Conservation (phyloP, 2,329 filamentous ascomycete species). For the Rutstroemia sp. region DNA sequence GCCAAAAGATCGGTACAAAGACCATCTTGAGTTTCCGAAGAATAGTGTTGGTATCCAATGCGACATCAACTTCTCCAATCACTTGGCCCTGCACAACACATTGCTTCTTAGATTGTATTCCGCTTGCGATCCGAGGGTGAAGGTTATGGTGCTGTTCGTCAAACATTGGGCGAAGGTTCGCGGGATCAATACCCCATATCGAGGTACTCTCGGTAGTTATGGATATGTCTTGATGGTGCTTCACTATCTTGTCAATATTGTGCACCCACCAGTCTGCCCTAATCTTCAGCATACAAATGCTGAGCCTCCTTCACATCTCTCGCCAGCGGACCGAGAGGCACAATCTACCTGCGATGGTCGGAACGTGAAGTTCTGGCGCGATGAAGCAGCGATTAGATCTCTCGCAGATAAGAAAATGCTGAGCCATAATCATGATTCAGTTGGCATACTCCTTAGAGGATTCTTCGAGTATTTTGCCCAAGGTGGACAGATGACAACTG, state of each 20-base stretch:
- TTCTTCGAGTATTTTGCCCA: constrained; percentile 87
- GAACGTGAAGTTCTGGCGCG: constrained; percentile 70
- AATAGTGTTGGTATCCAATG: constrained; percentile 74
- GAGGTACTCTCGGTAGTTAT: constrained; percentile 80
- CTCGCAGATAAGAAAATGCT: constrained; percentile 52
- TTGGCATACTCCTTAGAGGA: constrained; percentile 66
- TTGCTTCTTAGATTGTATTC: constrained; percentile 77
- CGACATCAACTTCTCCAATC: constrained; percentile 86
- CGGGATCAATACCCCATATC: constrained; percentile 80
- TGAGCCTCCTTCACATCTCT: constrained; percentile 36
- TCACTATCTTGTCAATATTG: constrained; percentile 82
- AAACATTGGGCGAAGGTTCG: constrained; percentile 86
- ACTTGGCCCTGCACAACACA: constrained; percentile 78
- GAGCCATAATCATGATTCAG: constrained; percentile 59
- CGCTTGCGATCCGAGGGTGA: constrained; percentile 68
- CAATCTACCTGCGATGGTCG: constrained; percentile 50
- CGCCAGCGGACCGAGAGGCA: constrained; percentile 34
- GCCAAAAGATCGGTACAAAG: constrained; percentile 45
- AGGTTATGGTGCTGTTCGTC: constrained; percentile 73
- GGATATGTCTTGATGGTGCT: constrained; percentile 89
- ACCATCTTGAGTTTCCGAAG: constrained; percentile 70
- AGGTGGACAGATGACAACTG: constrained; percentile 44
- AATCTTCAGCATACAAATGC: constrained; percentile 63
- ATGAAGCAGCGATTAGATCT: constrained; percentile 60
- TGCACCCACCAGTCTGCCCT: constrained; percentile 70